Conservation (phyloP, 2,329 filamentous ascomycete species). For the Botrytis galanthina region DNA sequence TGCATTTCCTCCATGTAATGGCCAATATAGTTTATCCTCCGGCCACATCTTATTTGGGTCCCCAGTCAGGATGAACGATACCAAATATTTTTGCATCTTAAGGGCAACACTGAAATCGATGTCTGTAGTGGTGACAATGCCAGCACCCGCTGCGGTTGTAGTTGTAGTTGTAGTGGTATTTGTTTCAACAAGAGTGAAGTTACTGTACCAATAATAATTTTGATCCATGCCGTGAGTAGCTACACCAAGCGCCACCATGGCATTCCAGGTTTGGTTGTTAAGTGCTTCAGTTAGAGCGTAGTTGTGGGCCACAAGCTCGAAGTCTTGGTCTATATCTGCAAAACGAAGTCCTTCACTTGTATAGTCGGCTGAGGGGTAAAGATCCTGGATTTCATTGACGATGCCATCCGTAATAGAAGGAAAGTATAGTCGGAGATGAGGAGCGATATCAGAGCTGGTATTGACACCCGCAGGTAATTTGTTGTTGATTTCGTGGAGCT, state of each 20-base stretch:
- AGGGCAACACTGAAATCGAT: constrained; percentile 35
- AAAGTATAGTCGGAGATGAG: constrained; percentile 39
- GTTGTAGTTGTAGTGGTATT: constrained; percentile 23
- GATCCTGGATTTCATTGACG: constrained; percentile 35
- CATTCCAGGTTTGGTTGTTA: constrained; percentile 42
- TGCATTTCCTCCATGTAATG: neutral
- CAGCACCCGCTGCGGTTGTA: constrained; percentile 21
- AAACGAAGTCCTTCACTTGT: constrained; percentile 40
- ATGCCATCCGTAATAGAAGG: constrained; percentile 39
- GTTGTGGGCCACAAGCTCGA: constrained; percentile 40
- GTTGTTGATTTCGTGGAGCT: constrained; percentile 40
- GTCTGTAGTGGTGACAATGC: constrained; percentile 29
- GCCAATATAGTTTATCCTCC: constrained; percentile 6
- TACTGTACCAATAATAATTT: constrained; percentile 40
- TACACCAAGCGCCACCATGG: constrained; percentile 36
- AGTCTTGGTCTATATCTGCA: constrained; percentile 40
- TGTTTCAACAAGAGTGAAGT: constrained; percentile 29
- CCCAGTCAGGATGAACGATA: constrained; percentile 38
- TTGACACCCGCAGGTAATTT: constrained; percentile 37
- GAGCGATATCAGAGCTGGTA: constrained; percentile 38
- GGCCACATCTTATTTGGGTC: constrained; percentile 27
- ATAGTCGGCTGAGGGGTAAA: constrained; percentile 40
- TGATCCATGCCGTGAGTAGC: constrained; percentile 42
- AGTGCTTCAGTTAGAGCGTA: constrained; percentile 40
- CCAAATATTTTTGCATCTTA: constrained; percentile 42